These are phyloP conservation scores for Fusarium sp. DNA, from an alignment of 2,329 filamentous ascomycete species.

Conservation along the genomic window DNA sequence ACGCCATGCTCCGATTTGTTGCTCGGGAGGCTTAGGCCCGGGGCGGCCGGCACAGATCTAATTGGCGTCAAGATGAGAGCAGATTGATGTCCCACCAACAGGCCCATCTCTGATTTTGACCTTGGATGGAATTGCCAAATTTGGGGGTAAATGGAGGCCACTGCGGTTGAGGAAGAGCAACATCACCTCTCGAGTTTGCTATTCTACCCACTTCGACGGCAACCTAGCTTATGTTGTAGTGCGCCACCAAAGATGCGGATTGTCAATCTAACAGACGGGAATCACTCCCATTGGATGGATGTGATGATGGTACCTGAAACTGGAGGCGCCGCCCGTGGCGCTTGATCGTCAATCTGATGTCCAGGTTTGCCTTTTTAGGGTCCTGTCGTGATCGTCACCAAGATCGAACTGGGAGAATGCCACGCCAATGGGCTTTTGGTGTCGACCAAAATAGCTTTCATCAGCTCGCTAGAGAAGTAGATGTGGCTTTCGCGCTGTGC, in stretches of 20 bases:
- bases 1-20: slow-evolving; percentile 35
- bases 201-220: slow-evolving; percentile 15
- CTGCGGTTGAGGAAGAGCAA: slow-evolving; percentile 4
- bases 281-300: slow-evolving; percentile 37
- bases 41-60: slow-evolving; percentile 27
- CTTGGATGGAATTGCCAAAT: neutral
- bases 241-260: slow-evolving; percentile 34
- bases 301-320: slow-evolving; percentile 43
- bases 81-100: slow-evolving; percentile 10
- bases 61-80: slow-evolving; percentile 17
- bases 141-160: slow-evolving; percentile 2
- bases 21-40: slow-evolving; percentile 8
- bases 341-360: slow-evolving; percentile 35
- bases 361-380: slow-evolving; percentile 14
- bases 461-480: neutral
- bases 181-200: slow-evolving; percentile 20
- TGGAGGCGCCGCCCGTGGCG: slow-evolving; percentile 38
- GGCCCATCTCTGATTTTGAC: slow-evolving; percentile 9
- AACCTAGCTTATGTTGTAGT: slow-evolving; percentile 27
- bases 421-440: neutral
- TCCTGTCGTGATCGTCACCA: neutral
- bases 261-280: slow-evolving; percentile 38
- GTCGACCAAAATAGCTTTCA: neutral
- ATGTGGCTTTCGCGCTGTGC: neutral
- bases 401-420: neutral